Conservation (phyloP, 345 rosid species). For the Salix arbutifolia region DNA sequence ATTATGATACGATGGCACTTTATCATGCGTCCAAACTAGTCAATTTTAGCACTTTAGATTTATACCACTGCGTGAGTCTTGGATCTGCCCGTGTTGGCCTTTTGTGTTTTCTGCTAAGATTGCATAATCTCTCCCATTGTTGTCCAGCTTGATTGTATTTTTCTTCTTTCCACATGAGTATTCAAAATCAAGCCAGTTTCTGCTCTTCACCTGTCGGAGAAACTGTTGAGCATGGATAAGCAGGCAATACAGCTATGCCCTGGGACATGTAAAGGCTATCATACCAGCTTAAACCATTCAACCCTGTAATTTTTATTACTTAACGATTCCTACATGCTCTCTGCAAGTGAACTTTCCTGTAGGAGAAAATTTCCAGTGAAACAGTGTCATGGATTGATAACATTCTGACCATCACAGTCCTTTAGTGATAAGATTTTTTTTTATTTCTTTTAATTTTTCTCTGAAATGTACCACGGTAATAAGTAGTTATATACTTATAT, state of each 20-base stretch:
- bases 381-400: not conserved
- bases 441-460: not conserved
- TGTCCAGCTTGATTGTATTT: no score
- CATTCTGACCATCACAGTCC: not conserved
- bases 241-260: not conserved
- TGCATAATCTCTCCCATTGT: not conserved
- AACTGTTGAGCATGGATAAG: not conserved
- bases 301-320: not conserved
- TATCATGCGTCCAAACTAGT: not conserved
- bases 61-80: not conserved
- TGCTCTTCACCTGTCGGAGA: not conserved
- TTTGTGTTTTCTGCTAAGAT: not conserved
- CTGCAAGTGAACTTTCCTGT: not conserved
- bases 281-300: not conserved
- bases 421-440: not conserved
- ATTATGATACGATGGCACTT: not conserved
- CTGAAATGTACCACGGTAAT: no score
- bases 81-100: not conserved
- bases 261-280: not conserved
- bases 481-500: not conserved
- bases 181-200: no score
- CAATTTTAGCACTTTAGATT: no score
- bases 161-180: no score
- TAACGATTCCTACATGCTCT: not conserved
- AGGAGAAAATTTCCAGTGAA: not conserved